Base-by-base conservation (phyloP, 495 filamentous ascomycete species). In the Penicillium ochrochloron region DNA sequence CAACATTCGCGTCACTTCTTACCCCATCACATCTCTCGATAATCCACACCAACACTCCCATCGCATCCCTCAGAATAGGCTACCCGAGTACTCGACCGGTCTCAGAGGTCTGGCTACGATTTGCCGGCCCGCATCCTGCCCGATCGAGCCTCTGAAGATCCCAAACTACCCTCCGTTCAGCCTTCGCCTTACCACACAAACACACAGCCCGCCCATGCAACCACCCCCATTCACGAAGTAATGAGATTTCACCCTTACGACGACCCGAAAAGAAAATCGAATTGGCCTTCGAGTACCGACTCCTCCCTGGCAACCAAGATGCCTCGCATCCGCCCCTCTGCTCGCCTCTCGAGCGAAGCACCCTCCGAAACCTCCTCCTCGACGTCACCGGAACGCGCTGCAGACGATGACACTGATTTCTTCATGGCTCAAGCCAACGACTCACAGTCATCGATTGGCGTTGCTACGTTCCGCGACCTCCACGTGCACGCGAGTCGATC, bases 361-460 rank as follows among this genome's bases (percentile, higher is more conserved):
- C 79, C 79, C 62, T 83, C 80, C 63, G 79, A 78, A 66, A 91
- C 91, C 15, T 95, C 91, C 17, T 90, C 90, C 4, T 92, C 90
- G 54, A 93, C 90, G 73, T 96, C 93, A 2, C 93, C 93, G 25
- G 90, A 90, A 71, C 89, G 91, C 33, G 84, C 86, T 67, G 88
- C 86, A 62, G 92, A 96, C 75, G 93, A 97, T 76, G 93, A 97
- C 74, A 95, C 91, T 66, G 93, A 97, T 75, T 96, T 94, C 80
- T 94, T 95, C 77, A 89, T 85, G 76, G 85, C 86, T 50, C 90
- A 88, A 63, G 84, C 86, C 63, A 96, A 97, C 77, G 94, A 97
- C 74, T 96, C 92, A 5, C 86, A 93, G 68, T 97, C 94, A 7
- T 97, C 94, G 3, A 84, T 97, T 42, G 93, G 91, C 35, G 87